Evolutionary conservation across 106 monocot genomes (phyloP).

Genomic region (Apostasia shenzhenica): DNA sequence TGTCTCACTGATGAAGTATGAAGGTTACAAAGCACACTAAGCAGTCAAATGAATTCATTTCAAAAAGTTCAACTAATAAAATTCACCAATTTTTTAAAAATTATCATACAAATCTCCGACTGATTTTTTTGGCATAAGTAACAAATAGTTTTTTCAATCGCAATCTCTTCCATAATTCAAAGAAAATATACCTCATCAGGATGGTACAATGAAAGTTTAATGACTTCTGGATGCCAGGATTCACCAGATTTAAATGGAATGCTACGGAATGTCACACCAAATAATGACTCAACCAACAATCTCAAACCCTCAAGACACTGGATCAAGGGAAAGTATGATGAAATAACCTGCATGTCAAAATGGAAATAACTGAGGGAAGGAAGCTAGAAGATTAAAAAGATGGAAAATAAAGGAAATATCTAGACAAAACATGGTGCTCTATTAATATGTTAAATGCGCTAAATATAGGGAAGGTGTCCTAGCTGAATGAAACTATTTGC

Average conservation of each 20-base stretch:
- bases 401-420: not conserved
- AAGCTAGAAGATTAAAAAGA: not conserved
- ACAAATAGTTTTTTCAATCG: no score
- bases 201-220: constrained; percentile 79
- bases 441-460: no score
- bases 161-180: not conserved
- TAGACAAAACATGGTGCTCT: no score
- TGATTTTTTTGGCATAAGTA: no score
- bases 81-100: no score
- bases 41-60: no score
- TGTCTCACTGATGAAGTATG: no score
- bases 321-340: constrained; percentile 67
- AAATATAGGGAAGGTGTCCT: no score
- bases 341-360: constrained; percentile 38
- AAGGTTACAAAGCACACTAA: no score
- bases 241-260: constrained; percentile 61
- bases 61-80: no score
- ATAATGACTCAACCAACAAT: constrained; percentile 73
- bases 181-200: constrained; percentile 62
- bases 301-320: constrained; percentile 81
- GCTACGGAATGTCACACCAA: constrained; percentile 63
- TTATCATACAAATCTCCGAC: no score
- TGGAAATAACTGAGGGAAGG: not conserved
- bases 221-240: constrained; percentile 91
- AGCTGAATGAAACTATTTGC: no score